Conservation (phyloP, 2,329 filamentous ascomycete species). For the Huntiella bhutanensis region DNA sequence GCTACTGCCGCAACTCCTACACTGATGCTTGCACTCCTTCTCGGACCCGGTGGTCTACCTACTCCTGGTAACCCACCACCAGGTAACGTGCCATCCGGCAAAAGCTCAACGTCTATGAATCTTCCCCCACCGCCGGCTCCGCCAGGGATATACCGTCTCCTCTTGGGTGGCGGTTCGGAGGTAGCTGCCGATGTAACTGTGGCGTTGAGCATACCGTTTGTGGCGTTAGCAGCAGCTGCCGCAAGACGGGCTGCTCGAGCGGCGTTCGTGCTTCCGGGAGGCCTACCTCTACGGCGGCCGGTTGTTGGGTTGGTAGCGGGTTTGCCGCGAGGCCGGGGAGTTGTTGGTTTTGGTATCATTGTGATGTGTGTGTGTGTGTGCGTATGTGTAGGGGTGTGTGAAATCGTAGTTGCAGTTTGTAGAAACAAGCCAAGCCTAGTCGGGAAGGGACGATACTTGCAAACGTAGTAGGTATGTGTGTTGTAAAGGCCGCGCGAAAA, state of each 20-base stretch:
- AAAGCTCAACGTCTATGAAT: slow-evolving; percentile 53
- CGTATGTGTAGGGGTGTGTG: neutral
- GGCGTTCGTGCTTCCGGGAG: slow-evolving; percentile 25
- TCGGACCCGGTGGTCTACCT: slow-evolving; percentile 18
- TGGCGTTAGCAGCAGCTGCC: slow-evolving; percentile 15
- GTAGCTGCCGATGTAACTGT: slow-evolving; percentile 13
- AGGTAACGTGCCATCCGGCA: neutral
- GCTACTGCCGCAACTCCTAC: slow-evolving; percentile 13
- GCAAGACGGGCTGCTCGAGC: slow-evolving; percentile 22
- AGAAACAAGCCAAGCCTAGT: neutral
- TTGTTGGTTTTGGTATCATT: slow-evolving; percentile 10
- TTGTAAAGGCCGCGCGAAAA: no score
- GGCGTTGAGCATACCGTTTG: no score
- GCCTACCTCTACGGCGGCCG: slow-evolving; percentile 28
- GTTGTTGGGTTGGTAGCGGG: slow-evolving; percentile 18
- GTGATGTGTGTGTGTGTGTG: slow-evolving; percentile 1
- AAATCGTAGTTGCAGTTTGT: neutral
- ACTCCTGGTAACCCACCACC: neutral
- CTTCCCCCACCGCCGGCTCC: slow-evolving; percentile 72
- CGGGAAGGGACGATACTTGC: no score
- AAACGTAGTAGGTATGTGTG: no score
- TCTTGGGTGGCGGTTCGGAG: slow-evolving; percentile 48
- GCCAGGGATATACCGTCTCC: slow-evolving; percentile 64
- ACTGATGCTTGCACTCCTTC: slow-evolving; percentile 19
- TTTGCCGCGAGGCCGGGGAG: slow-evolving; percentile 20